These are phyloP conservation scores for Fusarium floridanum DNA, from an alignment of 2,329 filamentous ascomycete genomes.

Conservation along the genomic window DNA sequence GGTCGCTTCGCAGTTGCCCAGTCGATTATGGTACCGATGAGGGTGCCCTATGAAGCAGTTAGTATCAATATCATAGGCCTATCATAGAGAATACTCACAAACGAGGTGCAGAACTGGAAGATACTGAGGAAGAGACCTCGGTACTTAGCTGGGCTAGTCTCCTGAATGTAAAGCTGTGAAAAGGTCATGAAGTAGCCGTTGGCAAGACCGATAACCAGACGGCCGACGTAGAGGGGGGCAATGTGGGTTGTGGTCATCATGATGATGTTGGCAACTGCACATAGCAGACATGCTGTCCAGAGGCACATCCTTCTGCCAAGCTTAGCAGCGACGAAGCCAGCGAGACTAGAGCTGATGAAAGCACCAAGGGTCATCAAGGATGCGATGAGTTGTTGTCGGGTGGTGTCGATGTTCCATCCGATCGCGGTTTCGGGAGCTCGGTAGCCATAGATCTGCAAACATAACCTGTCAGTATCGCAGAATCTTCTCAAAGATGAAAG, in stretches of 20 bases:
- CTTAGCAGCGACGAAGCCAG: conserved; percentile 31
- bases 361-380: conserved; percentile 42
- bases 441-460: conserved; percentile 36
- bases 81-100: conserved; percentile 18
- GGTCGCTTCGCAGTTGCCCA: conserved; percentile 39
- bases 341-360: conserved; percentile 41
- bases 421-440: conserved; percentile 37
- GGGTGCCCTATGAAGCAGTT: conserved; percentile 22
- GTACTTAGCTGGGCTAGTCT: conserved; percentile 40
- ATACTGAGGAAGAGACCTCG: conserved; percentile 38
- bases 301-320: conserved; percentile 36
- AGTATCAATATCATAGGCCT: neutral
- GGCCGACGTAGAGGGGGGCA: conserved; percentile 29
- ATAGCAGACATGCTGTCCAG: conserved; percentile 37
- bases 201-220: conserved; percentile 36
- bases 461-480: neutral
- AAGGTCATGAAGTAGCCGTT: conserved; percentile 45
- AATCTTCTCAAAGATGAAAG: neutral
- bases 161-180: conserved; percentile 41
- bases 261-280: conserved; percentile 37
- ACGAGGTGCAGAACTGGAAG: conserved; percentile 40
- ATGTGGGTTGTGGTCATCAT: conserved; percentile 42
- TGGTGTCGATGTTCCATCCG: conserved; percentile 43
- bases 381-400: conserved; percentile 39
- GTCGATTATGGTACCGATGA: conserved; percentile 40